Conservation (phyloP, 108 stramenopile species). For the Cylindrotheca closterium region DNA sequence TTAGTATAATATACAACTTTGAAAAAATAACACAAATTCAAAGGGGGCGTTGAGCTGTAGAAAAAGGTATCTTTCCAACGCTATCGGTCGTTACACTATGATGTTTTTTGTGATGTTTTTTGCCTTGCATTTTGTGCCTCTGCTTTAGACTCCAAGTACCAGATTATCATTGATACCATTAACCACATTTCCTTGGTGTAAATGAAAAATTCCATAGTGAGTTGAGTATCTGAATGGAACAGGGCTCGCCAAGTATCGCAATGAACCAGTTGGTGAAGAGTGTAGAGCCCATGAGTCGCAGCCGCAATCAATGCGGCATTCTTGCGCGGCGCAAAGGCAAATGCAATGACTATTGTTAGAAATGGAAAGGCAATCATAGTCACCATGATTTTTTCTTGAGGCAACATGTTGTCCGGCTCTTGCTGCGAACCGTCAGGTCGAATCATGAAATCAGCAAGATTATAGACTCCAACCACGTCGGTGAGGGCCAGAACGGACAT, state of each 20-base stretch:
- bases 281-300: not conserved
- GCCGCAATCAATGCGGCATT: slow-evolving; percentile 4
- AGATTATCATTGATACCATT: not conserved
- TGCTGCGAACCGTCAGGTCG: slow-evolving; percentile 7
- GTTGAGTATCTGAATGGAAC: not conserved
- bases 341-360: not conserved
- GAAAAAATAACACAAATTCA: too few species aligned
- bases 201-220: not conserved
- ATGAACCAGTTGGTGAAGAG: not conserved
- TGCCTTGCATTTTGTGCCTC: not conserved
- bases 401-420: slow-evolving; percentile 1
- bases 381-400: slow-evolving; percentile 4
- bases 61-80: too few species aligned
- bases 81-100: too few species aligned
- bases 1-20: too few species aligned
- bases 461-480: slow-evolving; percentile 2
- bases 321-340: slow-evolving; percentile 2
- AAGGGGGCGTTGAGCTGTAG: too few species aligned
- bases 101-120: too few species aligned
- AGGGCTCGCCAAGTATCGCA: not conserved
- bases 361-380: slow-evolving; percentile 11
- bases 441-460: slow-evolving; percentile 12
- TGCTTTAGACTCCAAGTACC: not conserved
- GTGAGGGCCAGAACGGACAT: not conserved
- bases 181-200: not conserved